Base-by-base conservation (phyloP, 202 grass and related monocot species). In the Carex sylvatica region DNA sequence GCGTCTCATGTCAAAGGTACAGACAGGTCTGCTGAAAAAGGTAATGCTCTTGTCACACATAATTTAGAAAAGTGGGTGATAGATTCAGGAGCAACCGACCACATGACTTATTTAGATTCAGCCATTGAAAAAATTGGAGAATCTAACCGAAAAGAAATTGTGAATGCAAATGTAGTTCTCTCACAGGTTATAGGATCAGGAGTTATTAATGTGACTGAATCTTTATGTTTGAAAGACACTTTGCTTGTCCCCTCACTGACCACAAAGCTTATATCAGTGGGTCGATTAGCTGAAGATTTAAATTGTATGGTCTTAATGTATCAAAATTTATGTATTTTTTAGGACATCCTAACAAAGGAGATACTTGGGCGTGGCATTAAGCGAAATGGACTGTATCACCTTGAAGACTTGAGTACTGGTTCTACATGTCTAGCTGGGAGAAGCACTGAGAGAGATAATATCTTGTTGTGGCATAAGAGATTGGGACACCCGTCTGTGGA, bases 311-410 rank as follows among this genome's bases (percentile, higher is more conserved):
- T 35, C 3, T 35, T 35, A 35, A 35, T 35, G 33, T 35, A 35
- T 35, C 33, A 3, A 35, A 35, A 35, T 4, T 35, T 35, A 0
- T 35, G 4, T 4, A 35, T 35, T 35, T 35, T 35, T 35, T 4
- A 35, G 4, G 38, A 40, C 38, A 40, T 40, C 38, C 31, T 79
- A 1, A 79, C 22, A 0, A 58, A 56, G 49, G 74, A 79, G 74
- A 79, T 79, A 54, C 22, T 79, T 79, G 74, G 74, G 22, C 74
- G 7, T 79, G 38, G 49, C 61, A 79, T 15, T 79, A 60, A 79
- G 6, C 23, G 9, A 2, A 14, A 31, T 8, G 11, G 14, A 56
- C 49, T 58, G 10, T 79, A 79, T 56, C 26, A 54, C 2, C 6
- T 79, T 8, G 42, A 79, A 54, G 51, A 79, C 5, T 59, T 79